phyloP scores from a whole-genome alignment of 2,329 filamentous ascomycete genomes.

The Ophiostoma quercus region DNA sequence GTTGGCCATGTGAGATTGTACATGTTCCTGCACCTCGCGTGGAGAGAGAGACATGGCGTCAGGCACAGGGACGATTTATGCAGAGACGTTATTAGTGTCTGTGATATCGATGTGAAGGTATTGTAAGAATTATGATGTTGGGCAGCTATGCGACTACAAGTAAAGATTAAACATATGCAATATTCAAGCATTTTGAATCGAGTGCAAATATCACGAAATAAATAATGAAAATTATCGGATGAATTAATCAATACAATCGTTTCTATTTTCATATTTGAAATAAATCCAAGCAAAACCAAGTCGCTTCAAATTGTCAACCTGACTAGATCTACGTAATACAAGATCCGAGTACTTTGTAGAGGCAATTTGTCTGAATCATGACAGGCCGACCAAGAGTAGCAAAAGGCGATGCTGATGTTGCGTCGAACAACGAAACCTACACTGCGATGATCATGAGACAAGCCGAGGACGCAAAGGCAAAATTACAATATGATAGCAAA shows the following conservation, averaged over 20 bases:
- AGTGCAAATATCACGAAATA: too few relatives aligned
- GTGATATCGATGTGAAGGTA: not conserved
- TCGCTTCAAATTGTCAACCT: not conserved
- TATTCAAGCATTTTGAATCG: too few relatives aligned
- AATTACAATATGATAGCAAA: not conserved
- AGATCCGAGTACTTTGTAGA: not conserved
- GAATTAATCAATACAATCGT: too few relatives aligned
- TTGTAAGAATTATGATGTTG: too few relatives aligned
- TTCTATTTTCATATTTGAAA: too few relatives aligned
- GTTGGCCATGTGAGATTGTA: constrained; percentile 5
- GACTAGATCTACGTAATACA: not conserved
- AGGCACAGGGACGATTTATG: not conserved
- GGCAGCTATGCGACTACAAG: not conserved
- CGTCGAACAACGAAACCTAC: not conserved
- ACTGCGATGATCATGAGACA: not conserved
- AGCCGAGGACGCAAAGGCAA: not conserved
- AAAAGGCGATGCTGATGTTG: not conserved
- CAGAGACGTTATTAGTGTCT: not conserved
- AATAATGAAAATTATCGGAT: too few relatives aligned
- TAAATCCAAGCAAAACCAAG: too few relatives aligned
- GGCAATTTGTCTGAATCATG: not conserved
- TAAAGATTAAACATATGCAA: not conserved
- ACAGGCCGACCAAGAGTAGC: not conserved
- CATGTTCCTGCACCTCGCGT: constrained; percentile 16
- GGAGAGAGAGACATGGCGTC: constrained; percentile 11